Evolutionary conservation across 2,329 filamentous ascomycete genomes (phyloP).

Genomic region (Rhytidhysteron rufulum): DNA sequence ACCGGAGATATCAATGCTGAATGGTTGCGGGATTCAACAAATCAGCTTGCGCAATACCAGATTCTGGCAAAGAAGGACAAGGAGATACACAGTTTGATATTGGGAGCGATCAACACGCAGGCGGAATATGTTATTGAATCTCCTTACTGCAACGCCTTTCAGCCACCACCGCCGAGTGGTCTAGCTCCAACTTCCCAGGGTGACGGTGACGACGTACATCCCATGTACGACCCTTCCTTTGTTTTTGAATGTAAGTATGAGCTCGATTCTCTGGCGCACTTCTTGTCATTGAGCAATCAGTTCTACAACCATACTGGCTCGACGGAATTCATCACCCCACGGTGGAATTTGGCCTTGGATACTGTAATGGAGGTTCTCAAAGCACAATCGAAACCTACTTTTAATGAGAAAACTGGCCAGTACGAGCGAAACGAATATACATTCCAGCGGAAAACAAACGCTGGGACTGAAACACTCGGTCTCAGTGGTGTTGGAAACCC

Average conservation of each 20-base stretch:
- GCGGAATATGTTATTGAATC: slow-evolving; percentile 90
- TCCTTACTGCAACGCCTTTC: slow-evolving; percentile 98
- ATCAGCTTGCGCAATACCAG: slow-evolving; percentile 90
- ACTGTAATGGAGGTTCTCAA: slow-evolving; percentile 70
- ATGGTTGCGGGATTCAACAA: slow-evolving; percentile 89
- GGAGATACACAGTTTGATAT: slow-evolving; percentile 71
- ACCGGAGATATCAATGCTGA: slow-evolving; percentile 91
- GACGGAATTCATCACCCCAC: slow-evolving; percentile 69
- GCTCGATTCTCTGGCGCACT: slow-evolving; percentile 90
- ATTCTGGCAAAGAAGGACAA: slow-evolving; percentile 76
- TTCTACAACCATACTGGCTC: slow-evolving; percentile 79
- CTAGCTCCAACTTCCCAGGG: slow-evolving; percentile 70
- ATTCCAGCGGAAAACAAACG: slow-evolving; percentile 75
- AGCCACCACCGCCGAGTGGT: slow-evolving; percentile 81
- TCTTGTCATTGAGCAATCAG: slow-evolving; percentile 79
- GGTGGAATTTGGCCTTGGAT: slow-evolving; percentile 77
- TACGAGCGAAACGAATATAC: slow-evolving; percentile 76
- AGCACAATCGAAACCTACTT: slow-evolving; percentile 77
- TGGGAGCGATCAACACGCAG: slow-evolving; percentile 95
- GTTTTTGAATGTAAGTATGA: slow-evolving; percentile 99
- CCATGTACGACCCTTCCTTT: slow-evolving; percentile 73
- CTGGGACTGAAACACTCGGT: slow-evolving; percentile 85
- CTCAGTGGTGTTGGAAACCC: slow-evolving; percentile 87
- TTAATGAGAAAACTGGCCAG: slow-evolving; percentile 61
- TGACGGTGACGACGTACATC: slow-evolving; percentile 80